These are phyloP conservation scores for Alternaria incomplexa DNA, from an alignment of 2,329 filamentous ascomycete species.

Conservation along the genomic window DNA sequence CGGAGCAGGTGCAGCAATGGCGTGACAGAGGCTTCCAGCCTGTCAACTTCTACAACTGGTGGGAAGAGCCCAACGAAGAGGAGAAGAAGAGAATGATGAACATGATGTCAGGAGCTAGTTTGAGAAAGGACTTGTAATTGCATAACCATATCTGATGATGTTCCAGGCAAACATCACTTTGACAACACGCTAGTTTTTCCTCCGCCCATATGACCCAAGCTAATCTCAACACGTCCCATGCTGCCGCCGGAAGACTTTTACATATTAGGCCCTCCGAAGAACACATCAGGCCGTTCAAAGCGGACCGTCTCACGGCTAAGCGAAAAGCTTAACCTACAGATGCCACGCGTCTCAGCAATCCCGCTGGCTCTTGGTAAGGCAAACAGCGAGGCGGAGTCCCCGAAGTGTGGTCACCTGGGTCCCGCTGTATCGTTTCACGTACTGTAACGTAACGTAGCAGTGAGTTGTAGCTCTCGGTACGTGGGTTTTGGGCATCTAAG, in stretches of 20 bases:
- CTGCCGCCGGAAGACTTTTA: background rate
- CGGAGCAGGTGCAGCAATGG: constrained; percentile 16
- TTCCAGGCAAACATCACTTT: background rate
- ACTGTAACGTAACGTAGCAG: background rate
- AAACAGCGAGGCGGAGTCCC: constrained; percentile 13
- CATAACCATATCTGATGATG: background rate
- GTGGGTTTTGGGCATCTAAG: background rate
- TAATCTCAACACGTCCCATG: background rate
- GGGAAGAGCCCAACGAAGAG: constrained; percentile 6
- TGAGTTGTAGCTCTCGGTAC: background rate
- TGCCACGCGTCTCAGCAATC: background rate
- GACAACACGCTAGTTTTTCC: background rate
- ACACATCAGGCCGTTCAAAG: background rate
- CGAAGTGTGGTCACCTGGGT: background rate
- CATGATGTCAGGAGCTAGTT: background rate
- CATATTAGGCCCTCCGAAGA: background rate
- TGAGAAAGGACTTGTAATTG: constrained; percentile 5
- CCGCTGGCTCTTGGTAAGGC: constrained; percentile 9
- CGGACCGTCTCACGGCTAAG: background rate
- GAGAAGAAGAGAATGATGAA: constrained; percentile 8
- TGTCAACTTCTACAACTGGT: constrained; percentile 9
- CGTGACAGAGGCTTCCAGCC: constrained; percentile 14
- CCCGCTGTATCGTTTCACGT: background rate
- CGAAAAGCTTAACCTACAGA: constrained; percentile 10
- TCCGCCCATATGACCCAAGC: background rate